These are phyloP conservation scores for Diaporthe ampelina DNA, from an alignment of 2,329 filamentous ascomycete genomes.

Conservation along the genomic window DNA sequence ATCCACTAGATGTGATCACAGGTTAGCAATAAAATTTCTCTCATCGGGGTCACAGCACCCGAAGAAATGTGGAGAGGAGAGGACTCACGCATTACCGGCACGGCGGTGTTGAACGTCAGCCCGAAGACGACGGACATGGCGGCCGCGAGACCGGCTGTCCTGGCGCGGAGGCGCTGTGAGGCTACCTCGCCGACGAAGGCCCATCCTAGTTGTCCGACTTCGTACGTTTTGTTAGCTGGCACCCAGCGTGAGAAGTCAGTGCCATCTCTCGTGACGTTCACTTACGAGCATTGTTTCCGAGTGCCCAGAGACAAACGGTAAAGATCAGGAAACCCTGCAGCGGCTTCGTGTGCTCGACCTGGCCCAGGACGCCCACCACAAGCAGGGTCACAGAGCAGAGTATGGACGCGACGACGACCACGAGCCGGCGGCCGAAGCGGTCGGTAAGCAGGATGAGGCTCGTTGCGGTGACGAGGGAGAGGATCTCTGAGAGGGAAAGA, in stretches of 20 bases:
- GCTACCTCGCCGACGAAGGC: constrained; percentile 45
- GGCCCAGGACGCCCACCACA: constrained; percentile 41
- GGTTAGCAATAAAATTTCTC: neutral
- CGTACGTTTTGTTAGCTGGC: neutral
- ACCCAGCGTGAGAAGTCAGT: neutral
- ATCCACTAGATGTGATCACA: constrained; percentile 29
- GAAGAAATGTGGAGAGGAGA: too few species aligned
- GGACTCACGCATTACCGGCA: constrained; percentile 44
- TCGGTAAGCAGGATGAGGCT: constrained; percentile 39
- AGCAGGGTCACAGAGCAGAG: constrained; percentile 40
- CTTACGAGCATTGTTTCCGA: constrained; percentile 41
- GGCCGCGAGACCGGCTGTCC: constrained; percentile 44
- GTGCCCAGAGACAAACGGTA: constrained; percentile 43
- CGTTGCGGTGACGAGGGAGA: constrained; percentile 40
- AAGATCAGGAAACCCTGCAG: constrained; percentile 44
- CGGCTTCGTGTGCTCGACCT: constrained; percentile 33
- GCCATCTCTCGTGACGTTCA: neutral
- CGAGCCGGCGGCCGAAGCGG: constrained; percentile 41
- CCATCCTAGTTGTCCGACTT: constrained; percentile 43
- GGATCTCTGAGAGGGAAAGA: constrained; percentile 15
- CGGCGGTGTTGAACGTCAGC: constrained; percentile 44
- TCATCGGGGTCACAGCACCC: too few species aligned
- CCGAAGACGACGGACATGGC: constrained; percentile 44
- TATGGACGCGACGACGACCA: constrained; percentile 38
- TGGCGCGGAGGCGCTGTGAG: constrained; percentile 44